Base-by-base conservation (phyloP, 1,139 yeast species). In the Arxiozyma heterogenica region DNA sequence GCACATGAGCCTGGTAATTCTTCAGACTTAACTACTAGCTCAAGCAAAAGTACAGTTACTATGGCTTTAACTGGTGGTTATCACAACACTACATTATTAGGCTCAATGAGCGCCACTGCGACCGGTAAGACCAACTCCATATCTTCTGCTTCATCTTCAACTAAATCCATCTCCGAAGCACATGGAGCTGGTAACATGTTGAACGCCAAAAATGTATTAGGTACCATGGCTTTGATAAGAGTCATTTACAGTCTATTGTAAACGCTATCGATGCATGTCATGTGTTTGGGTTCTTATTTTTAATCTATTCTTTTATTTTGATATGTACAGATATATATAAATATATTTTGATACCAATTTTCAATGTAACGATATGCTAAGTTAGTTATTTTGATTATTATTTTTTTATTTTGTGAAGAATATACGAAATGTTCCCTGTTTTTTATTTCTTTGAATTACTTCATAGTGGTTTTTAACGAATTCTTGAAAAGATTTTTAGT, bases 131-230 rank as follows among this genome's bases (percentile, higher is more conserved):
- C 27, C 6, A 41, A 42, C 12, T 44, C 46, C 6, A 30, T 44
- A 15, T 42, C 43, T 21, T 45, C 51, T 34, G 38, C 41, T 21
- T 27, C 50, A 17, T 30, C 50, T 45, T 48, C 52, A 12, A 18
- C 49, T 22, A 7, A 46, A 23, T 45, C 52, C 7, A 41, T 30
- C 27, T 44, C 51, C n/a, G 30, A 12, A 18, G 25, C 51, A 41
- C 22, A 23, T 15, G 53, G 52, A 41, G 50, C 38, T n/a, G 50
- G 38, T 20, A 47, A 47, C 48, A n/a, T n/a, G 17, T 47, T 47
- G 18, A 47, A 47, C 20, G 48, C 38, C 17, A 45, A 50, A 20
- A 47, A 50, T 3, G 44, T 49, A 11, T 22, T 53, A n/a, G 46
- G 52, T 39, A 45, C 39, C n/a, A 21, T 46, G 17, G 42, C 49